These are phyloP conservation scores for Iris macrosiphon DNA, from an alignment of 106 monocot species.

Conservation along the genomic window DNA sequence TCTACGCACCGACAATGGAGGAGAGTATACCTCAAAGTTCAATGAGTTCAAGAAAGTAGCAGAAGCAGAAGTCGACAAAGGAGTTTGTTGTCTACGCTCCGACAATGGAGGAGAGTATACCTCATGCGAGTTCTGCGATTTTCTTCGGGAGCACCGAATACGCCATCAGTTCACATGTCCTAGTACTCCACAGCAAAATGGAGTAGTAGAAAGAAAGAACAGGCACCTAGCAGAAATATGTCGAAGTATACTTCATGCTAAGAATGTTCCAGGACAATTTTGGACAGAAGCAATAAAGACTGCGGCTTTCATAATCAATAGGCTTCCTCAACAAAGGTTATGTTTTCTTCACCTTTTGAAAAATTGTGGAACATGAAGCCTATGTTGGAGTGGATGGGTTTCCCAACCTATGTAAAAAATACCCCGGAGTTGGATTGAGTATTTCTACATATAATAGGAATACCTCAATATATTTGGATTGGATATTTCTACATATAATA, in stretches of 20 bases:
- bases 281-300: neutral
- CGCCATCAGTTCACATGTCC: neutral
- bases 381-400: too few species aligned
- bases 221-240: neutral
- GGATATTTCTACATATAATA: too few species aligned
- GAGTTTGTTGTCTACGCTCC: neutral
- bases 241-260: constrained; percentile 1
- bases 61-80: neutral
- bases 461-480: too few species aligned
- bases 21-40: constrained; percentile 3
- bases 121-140: neutral
- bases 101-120: neutral
- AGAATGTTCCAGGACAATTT: neutral
- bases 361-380: neutral
- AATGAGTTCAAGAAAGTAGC: neutral
- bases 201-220: constrained; percentile 2
- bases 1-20: neutral
- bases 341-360: constrained; percentile 1
- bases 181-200: neutral
- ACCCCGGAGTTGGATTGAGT: too few species aligned
- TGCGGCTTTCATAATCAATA: neutral
- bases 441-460: too few species aligned
- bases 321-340: constrained; percentile 4
- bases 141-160: neutral
- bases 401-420: too few species aligned